Evolutionary conservation across 306 rosid species (phyloP).

Genomic region (Spatholobus suberectus): DNA sequence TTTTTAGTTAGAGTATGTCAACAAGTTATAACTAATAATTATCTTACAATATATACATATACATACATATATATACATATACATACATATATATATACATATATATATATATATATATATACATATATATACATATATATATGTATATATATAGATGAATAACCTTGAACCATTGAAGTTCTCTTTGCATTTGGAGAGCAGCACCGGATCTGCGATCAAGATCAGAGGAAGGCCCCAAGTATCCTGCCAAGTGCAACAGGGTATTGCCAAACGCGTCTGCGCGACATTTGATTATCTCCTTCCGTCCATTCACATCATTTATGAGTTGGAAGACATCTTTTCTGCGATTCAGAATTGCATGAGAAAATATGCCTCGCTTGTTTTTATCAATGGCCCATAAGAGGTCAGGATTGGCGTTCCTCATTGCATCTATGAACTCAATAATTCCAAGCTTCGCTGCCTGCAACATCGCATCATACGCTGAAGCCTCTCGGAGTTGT

Average conservation of each 20-base stretch:
- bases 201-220: conserved; percentile 18
- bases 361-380: conserved; percentile 31
- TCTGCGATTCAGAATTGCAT: conserved; percentile 35
- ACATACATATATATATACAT: too few species aligned
- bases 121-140: too few species aligned
- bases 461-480: conserved; percentile 16
- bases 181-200: conserved; percentile 40
- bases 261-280: conserved; percentile 27
- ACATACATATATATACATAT: too few species aligned
- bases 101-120: too few species aligned
- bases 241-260: conserved; percentile 29
- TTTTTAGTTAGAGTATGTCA: too few species aligned
- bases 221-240: conserved; percentile 34
- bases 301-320: background rate
- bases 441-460: conserved; percentile 30
- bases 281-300: background rate
- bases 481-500: background rate
- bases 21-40: too few species aligned
- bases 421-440: conserved; percentile 29
- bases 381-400: background rate
- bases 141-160: background rate
- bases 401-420: background rate
- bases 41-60: too few species aligned
- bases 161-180: conserved; percentile 41
- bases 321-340: conserved; percentile 32